Percentiles rank a stretch among this genome's conserved stretches.
Evolutionary conservation across 306 rosid genomes (phyloP).

Genomic region (Ormosia emarginata): DNA sequence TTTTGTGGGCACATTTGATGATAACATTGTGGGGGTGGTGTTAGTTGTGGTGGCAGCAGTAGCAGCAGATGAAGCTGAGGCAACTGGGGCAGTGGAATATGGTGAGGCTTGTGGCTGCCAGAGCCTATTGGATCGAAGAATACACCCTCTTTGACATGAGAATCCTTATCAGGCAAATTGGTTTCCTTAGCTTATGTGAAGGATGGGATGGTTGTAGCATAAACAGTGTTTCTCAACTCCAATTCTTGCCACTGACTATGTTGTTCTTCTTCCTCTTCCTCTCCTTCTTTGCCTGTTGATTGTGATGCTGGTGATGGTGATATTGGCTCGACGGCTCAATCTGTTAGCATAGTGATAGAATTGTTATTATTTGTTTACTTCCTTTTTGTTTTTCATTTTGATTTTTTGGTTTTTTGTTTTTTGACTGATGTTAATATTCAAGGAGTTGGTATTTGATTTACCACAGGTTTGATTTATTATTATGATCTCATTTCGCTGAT

Average conservation of each 20-base stretch:
- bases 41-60: constrained; percentile 3
- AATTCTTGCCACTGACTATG: constrained; percentile 21
- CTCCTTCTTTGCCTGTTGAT: constrained; percentile 31
- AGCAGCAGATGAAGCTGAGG: constrained; percentile 14
- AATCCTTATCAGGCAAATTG: constrained; percentile 11
- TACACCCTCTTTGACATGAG: background rate
- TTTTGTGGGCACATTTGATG: background rate
- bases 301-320: constrained; percentile 45
- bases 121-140: constrained; percentile 21
- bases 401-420: background rate
- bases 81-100: constrained; percentile 22
- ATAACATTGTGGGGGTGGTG: background rate
- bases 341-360: constrained; percentile 27
- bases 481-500: background rate
- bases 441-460: constrained; percentile 27
- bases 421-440: constrained; percentile 1
- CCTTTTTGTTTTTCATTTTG: background rate
- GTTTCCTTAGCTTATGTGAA: background rate
- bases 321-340: constrained; percentile 82
- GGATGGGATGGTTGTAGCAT: constrained; percentile 12
- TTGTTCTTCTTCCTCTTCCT: constrained; percentile 4
- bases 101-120: constrained; percentile 22
- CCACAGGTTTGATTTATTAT: constrained; percentile 17
- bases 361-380: background rate
- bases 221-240: constrained; percentile 28